A percentile compares a stretch with the other conserved stretches of the same genome.
These are phyloP conservation scores for Kwoniella sp. DNA, from an alignment of 768 basidiomycete genomes.

Conservation along the genomic window DNA sequence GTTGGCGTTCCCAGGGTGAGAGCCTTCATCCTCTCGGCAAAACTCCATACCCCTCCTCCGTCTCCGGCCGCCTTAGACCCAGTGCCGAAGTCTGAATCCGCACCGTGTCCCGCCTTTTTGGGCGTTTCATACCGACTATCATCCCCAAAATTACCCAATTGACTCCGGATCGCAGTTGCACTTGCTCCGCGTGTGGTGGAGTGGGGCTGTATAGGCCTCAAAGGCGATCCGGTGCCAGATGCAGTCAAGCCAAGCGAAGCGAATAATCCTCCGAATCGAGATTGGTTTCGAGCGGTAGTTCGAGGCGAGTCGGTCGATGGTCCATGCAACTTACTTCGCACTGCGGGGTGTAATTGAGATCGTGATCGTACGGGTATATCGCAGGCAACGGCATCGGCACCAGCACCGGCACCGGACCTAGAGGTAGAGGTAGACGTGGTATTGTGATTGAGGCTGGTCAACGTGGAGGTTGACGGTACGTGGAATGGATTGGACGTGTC, in stretches of 20 bases:
- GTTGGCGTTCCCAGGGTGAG: conserved; percentile 11
- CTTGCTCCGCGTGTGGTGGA: not conserved
- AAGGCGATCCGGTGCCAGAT: conserved; percentile 10
- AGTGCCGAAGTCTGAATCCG: not conserved
- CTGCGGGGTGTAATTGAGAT: not conserved
- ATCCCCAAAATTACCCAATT: not conserved
- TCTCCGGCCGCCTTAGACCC: not conserved
- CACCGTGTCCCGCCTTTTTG: not conserved
- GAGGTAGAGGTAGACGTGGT: too few relatives aligned
- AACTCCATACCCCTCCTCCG: conserved; percentile 16
- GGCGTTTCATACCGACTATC: not conserved
- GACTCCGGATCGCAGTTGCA: not conserved
- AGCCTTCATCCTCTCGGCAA: conserved; percentile 19
- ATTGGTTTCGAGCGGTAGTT: conserved; percentile 29
- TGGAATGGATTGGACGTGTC: conserved; percentile 11
- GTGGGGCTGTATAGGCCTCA: not conserved
- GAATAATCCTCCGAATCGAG: conserved; percentile 29
- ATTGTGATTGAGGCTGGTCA: too few relatives aligned
- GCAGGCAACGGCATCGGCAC: not conserved
- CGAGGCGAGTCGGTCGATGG: conserved; percentile 37
- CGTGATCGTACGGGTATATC: not conserved
- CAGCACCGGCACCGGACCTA: too few relatives aligned
- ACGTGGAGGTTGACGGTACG: not conserved
- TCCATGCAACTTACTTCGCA: conserved; percentile 27
- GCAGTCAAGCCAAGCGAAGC: not conserved